These are phyloP conservation scores for Ascochyta rabiei DNA, from an alignment of 2,329 filamentous ascomycete species.

Conservation along the genomic window DNA sequence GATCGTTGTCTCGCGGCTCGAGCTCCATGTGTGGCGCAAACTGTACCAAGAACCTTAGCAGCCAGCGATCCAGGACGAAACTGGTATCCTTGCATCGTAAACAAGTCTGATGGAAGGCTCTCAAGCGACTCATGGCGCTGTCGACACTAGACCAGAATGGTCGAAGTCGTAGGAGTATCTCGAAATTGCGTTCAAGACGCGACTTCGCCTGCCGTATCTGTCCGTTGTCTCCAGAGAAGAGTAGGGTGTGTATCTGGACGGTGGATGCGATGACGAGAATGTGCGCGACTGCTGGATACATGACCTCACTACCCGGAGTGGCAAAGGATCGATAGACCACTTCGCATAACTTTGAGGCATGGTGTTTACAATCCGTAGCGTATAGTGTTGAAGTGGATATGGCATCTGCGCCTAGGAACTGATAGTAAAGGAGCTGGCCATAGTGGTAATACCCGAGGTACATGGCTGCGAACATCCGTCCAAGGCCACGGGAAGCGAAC, in stretches of 20 bases:
- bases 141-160: conserved; percentile 34
- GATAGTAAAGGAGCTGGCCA: conserved; percentile 32
- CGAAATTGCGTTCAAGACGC: conserved; percentile 33
- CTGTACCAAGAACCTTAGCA: conserved; percentile 33
- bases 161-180: conserved; percentile 27
- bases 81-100: conserved; percentile 34
- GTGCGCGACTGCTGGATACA: conserved; percentile 32
- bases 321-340: conserved; percentile 30
- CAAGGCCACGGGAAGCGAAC: conserved; percentile 29
- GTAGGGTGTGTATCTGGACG: conserved; percentile 31
- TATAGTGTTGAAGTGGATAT: conserved; percentile 21
- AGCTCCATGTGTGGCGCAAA: conserved; percentile 36
- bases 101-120: conserved; percentile 34
- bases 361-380: conserved; percentile 31
- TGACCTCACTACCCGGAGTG: conserved; percentile 27
- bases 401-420: conserved; percentile 28
- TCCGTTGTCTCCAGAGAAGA: conserved; percentile 29
- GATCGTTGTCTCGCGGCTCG: conserved; percentile 34
- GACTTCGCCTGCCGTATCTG: conserved; percentile 30
- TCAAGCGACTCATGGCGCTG: conserved; percentile 32
- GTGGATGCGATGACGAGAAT: conserved; percentile 33
- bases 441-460: conserved; percentile 36
- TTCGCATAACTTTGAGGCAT: conserved; percentile 30
- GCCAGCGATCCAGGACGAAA: conserved; percentile 33
- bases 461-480: conserved; percentile 31